Evolutionary conservation across 192 early-diverging fungal species (phyloP), one percentile per base, ranked within the genome.

Genomic region (Coemansia brasiliensis): DNA sequence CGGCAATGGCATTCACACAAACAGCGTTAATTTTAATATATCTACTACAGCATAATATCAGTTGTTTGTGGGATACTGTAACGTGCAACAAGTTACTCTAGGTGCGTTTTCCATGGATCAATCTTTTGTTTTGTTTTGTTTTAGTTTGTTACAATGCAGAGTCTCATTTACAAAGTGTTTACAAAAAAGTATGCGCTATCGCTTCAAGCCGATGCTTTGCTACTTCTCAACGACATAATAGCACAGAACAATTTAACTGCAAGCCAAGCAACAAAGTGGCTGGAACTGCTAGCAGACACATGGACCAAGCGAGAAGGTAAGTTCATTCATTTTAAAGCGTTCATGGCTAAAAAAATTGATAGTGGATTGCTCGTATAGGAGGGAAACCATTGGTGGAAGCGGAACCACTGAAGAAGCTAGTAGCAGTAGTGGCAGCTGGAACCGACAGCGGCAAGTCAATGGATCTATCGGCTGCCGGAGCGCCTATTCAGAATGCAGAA

Each of bases 171-270:
- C 59, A 77, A 84, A 52, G 74, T 87, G 5, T 88, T 95, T 63
- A 87, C 86, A 5, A 87, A 88, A 52, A 90, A 88, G 49, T 85
- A 90, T 72, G 87, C 90, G 42, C 86, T 94, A 35, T 85, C 85
- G 38, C 72, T 94, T 2, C 84, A 90, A 45, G 74, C 84, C 8
- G 91, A 91, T 62, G 90, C 94, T 9, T 70, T 82, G 15, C 75
- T 80, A 22, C 89, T 82, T 48, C 68, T 94, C 39, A 83, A 83
- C 57, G 72, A 72, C 12, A 55, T 84, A 26, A 65, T 90, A 6
- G 59, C 80, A 29, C 74, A 84, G 52, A 67, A 59, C 39, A 64
- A 13, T n/a, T 37, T 72, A 51, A 59, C 76, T 21, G 78, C 84
- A 0, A 46, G 44, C n/a, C 71, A 86, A 32, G 61, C 90, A 18